Evolutionary conservation across 306 rosid genomes (phyloP), one percentile per base, ranked within the genome.

Genomic region (Acacia confusa): DNA sequence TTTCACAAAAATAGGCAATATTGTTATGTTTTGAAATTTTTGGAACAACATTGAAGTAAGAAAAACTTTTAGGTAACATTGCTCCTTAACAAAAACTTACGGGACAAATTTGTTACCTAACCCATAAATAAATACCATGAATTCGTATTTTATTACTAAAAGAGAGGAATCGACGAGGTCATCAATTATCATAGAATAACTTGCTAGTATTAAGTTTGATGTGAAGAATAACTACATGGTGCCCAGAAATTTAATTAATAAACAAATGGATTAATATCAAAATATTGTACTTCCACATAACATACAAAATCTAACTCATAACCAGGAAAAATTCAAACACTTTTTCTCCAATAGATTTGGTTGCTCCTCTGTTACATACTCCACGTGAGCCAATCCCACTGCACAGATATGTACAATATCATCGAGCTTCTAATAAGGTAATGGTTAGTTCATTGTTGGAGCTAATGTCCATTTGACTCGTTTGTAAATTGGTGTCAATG

Each of bases 341-440:
- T 32, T 6, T 13, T 17, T 7, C 71, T n/a, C n/a, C 11, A 17
- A 8, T 2, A 8, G 14, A 1, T 66, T 66, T 34, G 25, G 15
- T 30, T 66, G 24, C 45, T 17, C 44, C 44, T 66, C 13, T 61
- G 7, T 5, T 60, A 10, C 30, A 27, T 27, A 27, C 61, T 55
- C 61, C 61, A 55, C 63, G n/a, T 8, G 13, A 7, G 63, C 63
- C 63, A n/a, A 55, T 55, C 63, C 63, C 9, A 7, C 4, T 28
- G 14, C 30, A 7, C 14, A 17, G 9, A 66, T 41, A 5, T 30
- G 5, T 36, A 36, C n/a, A 66, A 32, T 8, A 15, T 72, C 64
- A 82, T 82, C 85, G 41, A 6, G 84, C 84, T 40, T 84, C 82
- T 30, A 84, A 80, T 41, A 76, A 25, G 30, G 84, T 71, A 41